These are phyloP conservation scores for Hyphopichia buzzinii DNA, from an alignment of 1,139 yeast genomes.

Conservation along the genomic window DNA sequence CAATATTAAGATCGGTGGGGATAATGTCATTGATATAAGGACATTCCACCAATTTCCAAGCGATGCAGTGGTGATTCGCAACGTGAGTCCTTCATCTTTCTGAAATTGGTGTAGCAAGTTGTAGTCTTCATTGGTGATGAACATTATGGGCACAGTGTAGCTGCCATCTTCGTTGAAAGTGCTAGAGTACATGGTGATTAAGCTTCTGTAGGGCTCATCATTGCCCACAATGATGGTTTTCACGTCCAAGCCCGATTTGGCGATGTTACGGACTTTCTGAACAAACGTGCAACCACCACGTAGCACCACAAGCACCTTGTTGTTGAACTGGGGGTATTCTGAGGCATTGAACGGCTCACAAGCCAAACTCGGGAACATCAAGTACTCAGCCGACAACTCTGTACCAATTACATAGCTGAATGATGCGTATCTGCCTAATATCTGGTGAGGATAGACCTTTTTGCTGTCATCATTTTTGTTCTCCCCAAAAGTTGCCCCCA, in stretches of 20 bases:
- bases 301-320: conserved; percentile 32
- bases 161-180: conserved; percentile 39
- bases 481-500: conserved; percentile 2
- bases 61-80: conserved; percentile 28
- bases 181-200: conserved; percentile 45
- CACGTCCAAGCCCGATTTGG: conserved; percentile 29
- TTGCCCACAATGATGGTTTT: conserved; percentile 39
- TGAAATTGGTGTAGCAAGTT: conserved; percentile 15
- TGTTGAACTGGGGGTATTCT: conserved; percentile 14
- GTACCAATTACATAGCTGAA: conserved; percentile 36
- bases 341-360: conserved; percentile 20
- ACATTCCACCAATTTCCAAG: conserved; percentile 42
- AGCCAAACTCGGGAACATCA: conserved; percentile 28
- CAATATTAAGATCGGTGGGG: conserved; percentile 44
- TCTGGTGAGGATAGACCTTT: conserved; percentile 15
- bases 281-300: conserved; percentile 47
- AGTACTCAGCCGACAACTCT: conserved; percentile 22
- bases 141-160: conserved; percentile 34
- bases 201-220: conserved; percentile 37
- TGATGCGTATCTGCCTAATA: conserved; percentile 44
- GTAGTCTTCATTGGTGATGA: conserved; percentile 40
- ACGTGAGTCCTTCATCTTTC: conserved; percentile 10
- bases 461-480: conserved; percentile 9
- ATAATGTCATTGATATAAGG: conserved; percentile 39
- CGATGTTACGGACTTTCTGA: conserved; percentile 32